phyloP scores from a whole-genome alignment of 2,329 filamentous ascomycete species.

The Gnomoniopsis smithogilvyi region DNA sequence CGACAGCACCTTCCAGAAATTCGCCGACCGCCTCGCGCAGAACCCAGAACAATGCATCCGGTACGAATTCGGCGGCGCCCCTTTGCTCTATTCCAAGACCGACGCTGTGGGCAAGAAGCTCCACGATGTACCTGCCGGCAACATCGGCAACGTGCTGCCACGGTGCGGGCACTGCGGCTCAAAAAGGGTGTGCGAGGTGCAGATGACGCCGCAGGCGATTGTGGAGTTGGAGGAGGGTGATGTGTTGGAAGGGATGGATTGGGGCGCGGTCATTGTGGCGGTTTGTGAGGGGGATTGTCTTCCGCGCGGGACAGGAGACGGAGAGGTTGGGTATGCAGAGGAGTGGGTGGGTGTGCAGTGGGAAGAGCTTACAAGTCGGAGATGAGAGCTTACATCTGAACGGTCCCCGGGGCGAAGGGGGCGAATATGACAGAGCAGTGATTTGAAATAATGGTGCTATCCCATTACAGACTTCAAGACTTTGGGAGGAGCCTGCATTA shows the following conservation, averaged over 20 bases:
- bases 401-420: too few relatives aligned
- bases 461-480: too few relatives aligned
- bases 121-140: constrained; percentile 38
- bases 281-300: constrained; percentile 81
- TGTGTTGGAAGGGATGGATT: constrained; percentile 88
- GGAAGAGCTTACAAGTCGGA: constrained; percentile 65
- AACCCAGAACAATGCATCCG: constrained; percentile 81
- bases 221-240: constrained; percentile 65
- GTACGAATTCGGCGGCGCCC: constrained; percentile 71
- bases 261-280: constrained; percentile 87
- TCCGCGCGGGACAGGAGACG: constrained; percentile 53
- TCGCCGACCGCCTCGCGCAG: constrained; percentile 73
- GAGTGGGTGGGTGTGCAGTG: constrained; percentile 99
- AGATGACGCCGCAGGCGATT: constrained; percentile 89
- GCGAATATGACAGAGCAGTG: background rate
- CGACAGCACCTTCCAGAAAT: constrained; percentile 75
- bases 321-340: constrained; percentile 75
- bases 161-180: constrained; percentile 74
- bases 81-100: constrained; percentile 75
- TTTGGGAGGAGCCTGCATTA: too few relatives aligned
- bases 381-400: too few relatives aligned
- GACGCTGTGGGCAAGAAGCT: constrained; percentile 72
- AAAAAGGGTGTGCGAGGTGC: constrained; percentile 80
- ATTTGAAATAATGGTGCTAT: too few relatives aligned
- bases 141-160: constrained; percentile 54